These are phyloP conservation scores for Giardia duodenalis DNA, from an alignment of 208 protist genomes.

Conservation along the genomic window DNA sequence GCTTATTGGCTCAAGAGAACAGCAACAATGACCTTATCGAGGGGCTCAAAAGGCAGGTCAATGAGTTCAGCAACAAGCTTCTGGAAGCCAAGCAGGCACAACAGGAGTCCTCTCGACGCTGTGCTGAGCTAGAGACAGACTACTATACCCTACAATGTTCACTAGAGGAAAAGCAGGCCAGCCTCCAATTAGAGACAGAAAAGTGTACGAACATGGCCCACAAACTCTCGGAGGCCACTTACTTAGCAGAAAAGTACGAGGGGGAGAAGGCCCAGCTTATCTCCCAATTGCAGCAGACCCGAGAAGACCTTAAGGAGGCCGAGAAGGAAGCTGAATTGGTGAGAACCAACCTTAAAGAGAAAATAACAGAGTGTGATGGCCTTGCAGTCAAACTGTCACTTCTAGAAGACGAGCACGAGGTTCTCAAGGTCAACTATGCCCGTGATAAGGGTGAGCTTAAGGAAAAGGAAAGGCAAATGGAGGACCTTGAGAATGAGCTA, in stretches of 20 bases:
- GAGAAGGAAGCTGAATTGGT: not conserved
- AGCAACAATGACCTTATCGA: too few species aligned
- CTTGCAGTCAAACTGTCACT: not conserved
- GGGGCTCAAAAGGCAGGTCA: too few species aligned
- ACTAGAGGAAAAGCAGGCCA: too few species aligned
- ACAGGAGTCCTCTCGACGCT: too few species aligned
- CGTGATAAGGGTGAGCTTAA: not conserved
- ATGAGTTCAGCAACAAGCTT: too few species aligned
- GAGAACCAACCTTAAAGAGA: not conserved
- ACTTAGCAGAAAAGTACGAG: not conserved
- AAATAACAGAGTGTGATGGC: not conserved
- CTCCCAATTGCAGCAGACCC: not conserved
- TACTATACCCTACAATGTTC: too few species aligned
- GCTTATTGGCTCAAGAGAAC: too few species aligned
- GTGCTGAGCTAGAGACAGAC: too few species aligned
- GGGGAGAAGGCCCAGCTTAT: not conserved
- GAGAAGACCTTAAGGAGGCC: not conserved
- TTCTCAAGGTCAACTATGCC: not conserved
- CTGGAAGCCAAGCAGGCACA: too few species aligned
- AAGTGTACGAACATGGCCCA: too few species aligned
- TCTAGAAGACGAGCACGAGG: not conserved
- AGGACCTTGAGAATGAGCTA: not conserved
- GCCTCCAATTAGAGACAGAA: too few species aligned
- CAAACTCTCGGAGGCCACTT: too few species aligned
- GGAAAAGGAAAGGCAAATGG: not conserved